A percentile compares a stretch with the other conserved stretches of the same genome.
These are phyloP conservation scores for Zychaea mexicana DNA, from an alignment of 371 early-diverging fungal genomes.

Conservation along the genomic window DNA sequence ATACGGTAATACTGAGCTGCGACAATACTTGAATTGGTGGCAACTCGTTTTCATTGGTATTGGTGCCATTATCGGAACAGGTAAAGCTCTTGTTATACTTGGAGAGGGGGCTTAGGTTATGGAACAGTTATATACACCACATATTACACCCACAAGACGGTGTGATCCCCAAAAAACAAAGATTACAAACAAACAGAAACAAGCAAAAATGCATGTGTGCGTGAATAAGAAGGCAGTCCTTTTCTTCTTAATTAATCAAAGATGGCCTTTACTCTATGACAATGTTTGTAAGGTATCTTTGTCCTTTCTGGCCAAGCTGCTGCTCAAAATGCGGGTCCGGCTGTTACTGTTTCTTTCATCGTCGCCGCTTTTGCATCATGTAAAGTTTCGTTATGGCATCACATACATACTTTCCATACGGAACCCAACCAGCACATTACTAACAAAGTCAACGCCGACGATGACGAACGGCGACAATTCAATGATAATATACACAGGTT, in stretches of 20 bases:
- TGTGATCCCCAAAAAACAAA: too few relatives aligned
- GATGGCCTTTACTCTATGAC: too few relatives aligned
- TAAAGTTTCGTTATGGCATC: constrained; percentile 10
- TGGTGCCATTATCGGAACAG: constrained; percentile 79
- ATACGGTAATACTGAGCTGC: constrained; percentile 46
- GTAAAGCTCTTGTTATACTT: constrained; percentile 23
- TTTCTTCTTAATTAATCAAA: constrained; percentile 61
- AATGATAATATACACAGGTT: constrained; percentile 25
- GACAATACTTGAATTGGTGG: constrained; percentile 41
- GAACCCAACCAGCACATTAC: too few relatives aligned
- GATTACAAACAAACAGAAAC: not conserved
- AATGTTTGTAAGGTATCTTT: constrained; percentile 48
- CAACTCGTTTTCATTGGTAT: constrained; percentile 61
- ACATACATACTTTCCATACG: not conserved
- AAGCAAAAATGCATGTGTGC: too few relatives aligned
- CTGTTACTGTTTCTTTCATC: constrained; percentile 75
- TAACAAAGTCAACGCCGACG: too few relatives aligned
- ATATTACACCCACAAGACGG: too few relatives aligned
- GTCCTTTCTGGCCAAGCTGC: constrained; percentile 77
- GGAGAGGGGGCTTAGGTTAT: too few relatives aligned
- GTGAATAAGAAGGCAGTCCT: too few relatives aligned
- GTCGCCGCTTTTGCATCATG: constrained; percentile 72
- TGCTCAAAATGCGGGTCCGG: constrained; percentile 77
- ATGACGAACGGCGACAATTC: too few relatives aligned
- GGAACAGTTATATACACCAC: too few relatives aligned